These are phyloP conservation scores for Macaranga tanarius DNA, from an alignment of 441 rosid species.

Conservation along the genomic window DNA sequence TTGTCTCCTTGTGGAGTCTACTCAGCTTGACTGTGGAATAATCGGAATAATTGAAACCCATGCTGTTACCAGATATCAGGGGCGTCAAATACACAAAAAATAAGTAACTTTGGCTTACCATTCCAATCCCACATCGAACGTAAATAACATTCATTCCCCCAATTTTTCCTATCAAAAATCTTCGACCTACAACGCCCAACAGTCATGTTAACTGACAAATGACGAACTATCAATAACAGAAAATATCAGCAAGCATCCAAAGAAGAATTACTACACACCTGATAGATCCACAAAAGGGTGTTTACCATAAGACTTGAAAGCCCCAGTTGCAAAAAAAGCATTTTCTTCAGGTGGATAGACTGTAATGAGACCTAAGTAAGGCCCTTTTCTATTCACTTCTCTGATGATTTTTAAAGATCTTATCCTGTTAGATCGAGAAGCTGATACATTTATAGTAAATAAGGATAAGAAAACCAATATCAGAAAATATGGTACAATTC, in stretches of 20 bases:
- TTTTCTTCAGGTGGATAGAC: conserved; percentile 41
- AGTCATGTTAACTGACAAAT: background rate
- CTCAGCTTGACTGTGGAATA: too few species aligned
- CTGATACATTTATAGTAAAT: conserved; percentile 14
- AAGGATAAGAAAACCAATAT: conserved; percentile 20
- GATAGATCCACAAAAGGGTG: conserved; percentile 45
- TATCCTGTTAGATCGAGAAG: conserved; percentile 17
- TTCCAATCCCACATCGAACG: conserved; percentile 47
- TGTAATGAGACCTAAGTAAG: conserved; percentile 41
- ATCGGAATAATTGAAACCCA: too few species aligned
- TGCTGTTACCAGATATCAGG: too few species aligned
- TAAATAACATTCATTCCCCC: conserved; percentile 39
- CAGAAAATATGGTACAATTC: conserved; percentile 1
- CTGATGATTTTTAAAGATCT: conserved; percentile 26
- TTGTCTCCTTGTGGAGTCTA: too few species aligned
- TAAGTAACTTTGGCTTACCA: conserved; percentile 34
- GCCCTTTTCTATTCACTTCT: conserved; percentile 35
- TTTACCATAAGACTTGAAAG: conserved; percentile 28
- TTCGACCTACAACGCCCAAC: conserved; percentile 32
- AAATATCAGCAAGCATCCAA: background rate
- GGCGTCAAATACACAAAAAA: background rate
- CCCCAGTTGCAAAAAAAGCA: conserved; percentile 35
- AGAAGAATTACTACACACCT: conserved; percentile 18
- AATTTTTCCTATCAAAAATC: conserved; percentile 38
- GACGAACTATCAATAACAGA: too few species aligned